A percentile compares a stretch with the other conserved stretches of the same genome.
Evolutionary conservation across 2,329 filamentous ascomycete species (phyloP).

Genomic region (Claviceps sp.): DNA sequence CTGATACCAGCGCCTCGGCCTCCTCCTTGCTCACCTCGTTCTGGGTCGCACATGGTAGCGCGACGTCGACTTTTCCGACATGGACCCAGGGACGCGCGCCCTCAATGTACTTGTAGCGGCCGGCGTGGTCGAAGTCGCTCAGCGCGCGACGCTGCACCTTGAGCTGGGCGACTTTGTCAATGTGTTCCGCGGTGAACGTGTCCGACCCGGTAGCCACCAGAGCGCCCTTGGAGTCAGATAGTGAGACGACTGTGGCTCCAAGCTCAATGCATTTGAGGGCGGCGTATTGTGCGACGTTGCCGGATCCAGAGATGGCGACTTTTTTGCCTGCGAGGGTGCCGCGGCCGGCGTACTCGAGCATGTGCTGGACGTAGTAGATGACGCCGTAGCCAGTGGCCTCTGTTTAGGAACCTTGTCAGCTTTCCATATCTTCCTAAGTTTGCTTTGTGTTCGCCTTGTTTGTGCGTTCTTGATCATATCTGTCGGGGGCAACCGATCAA

Average conservation of each 20-base stretch:
- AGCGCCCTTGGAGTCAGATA: slow-evolving; percentile 83
- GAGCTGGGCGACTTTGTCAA: slow-evolving; percentile 66
- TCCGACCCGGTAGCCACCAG: slow-evolving; percentile 60
- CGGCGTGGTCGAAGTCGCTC: slow-evolving; percentile 50
- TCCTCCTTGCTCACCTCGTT: slow-evolving; percentile 94
- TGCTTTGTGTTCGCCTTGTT: not conserved
- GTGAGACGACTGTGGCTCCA: slow-evolving; percentile 79
- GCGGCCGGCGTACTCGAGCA: slow-evolving; percentile 82
- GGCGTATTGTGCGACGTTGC: slow-evolving; percentile 96
- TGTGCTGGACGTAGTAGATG: slow-evolving; percentile 91
- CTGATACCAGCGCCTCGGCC: slow-evolving; percentile 65
- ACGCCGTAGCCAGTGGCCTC: slow-evolving; percentile 96
- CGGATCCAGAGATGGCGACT: slow-evolving; percentile 90
- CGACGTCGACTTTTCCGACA: slow-evolving; percentile 80
- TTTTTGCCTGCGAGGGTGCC: slow-evolving; percentile 83
- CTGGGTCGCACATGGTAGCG: slow-evolving; percentile 86
- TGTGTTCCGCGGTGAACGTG: slow-evolving; percentile 62
- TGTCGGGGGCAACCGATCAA: not conserved
- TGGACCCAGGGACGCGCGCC: slow-evolving; percentile 86
- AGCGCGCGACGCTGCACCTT: slow-evolving; percentile 82
- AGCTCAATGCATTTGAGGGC: slow-evolving; percentile 95
- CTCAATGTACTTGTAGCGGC: slow-evolving; percentile 72
- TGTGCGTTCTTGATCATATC: not conserved
- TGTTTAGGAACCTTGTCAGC: slow-evolving; percentile 10
- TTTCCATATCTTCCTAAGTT: too few species aligned